Evolutionary conservation across 2,329 filamentous ascomycete species (phyloP).

Genomic region (Epichloe gansuensis): DNA sequence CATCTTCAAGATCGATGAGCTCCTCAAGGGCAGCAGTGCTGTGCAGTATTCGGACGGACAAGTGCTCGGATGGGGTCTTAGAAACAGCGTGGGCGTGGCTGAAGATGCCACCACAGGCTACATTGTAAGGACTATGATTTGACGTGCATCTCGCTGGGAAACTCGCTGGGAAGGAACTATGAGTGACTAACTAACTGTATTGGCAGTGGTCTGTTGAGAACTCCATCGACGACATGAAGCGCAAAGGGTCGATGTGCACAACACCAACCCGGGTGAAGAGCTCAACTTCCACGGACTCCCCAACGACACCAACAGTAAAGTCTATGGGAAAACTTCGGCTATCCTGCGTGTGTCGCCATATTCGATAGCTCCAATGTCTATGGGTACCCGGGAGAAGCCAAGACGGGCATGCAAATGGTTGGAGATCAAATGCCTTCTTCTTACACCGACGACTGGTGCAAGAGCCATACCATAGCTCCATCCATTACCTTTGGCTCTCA

Average conservation of each 20-base stretch:
- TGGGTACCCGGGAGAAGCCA: constrained; percentile 21
- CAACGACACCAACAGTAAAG: constrained; percentile 10
- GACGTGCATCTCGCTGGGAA: not conserved
- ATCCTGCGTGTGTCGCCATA: constrained; percentile 49
- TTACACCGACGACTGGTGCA: constrained; percentile 14
- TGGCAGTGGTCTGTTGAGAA: constrained; percentile 48
- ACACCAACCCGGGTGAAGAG: constrained; percentile 59
- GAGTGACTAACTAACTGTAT: not conserved
- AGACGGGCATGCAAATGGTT: constrained; percentile 13
- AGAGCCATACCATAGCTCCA: constrained; percentile 11
- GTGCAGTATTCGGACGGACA: constrained; percentile 31
- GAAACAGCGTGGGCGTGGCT: constrained; percentile 56
- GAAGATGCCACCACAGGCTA: constrained; percentile 39
- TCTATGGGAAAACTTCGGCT: constrained; percentile 43
- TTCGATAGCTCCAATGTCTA: constrained; percentile 30
- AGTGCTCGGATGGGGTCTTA: constrained; percentile 50
- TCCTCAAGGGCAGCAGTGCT: constrained; percentile 13
- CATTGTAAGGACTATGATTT: constrained; percentile 18
- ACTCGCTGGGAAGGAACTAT: not conserved
- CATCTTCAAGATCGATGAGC: constrained; percentile 24
- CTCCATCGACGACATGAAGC: constrained; percentile 46
- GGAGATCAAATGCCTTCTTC: constrained; percentile 12
- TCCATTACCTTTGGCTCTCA: constrained; percentile 30
- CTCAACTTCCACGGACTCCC: constrained; percentile 57
- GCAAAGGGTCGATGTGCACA: constrained; percentile 44